Evolutionary conservation across 2,329 filamentous ascomycete species (phyloP), one percentile per base, ranked within the genome.

Genomic region (Stagonosporopsis chrysanthemi): DNA sequence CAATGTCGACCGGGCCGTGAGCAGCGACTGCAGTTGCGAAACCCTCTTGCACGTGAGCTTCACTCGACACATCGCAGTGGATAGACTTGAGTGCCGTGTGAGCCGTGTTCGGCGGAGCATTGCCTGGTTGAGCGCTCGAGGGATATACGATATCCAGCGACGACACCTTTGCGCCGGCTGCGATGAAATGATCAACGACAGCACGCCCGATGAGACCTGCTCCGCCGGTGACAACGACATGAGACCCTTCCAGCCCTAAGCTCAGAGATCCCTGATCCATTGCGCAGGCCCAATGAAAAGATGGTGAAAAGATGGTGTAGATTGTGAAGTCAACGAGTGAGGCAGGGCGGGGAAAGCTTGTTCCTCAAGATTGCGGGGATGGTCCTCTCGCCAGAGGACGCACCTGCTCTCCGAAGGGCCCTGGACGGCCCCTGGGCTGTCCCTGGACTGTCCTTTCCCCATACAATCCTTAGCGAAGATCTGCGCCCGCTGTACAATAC

Each of bases 141-240:
- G 63, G 47, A 45, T 64, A 55, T 33, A 49, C 56, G 40, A 77
- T 68, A 51, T 78, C 75, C 33, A 77, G 63, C 12, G 66, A 74
- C 5, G 77, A 78, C 22, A 82, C 80, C 29, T 71, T 69, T 24
- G 74, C 70, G n/a, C 78, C 78, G 6, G 79, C 78, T 19, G 77
- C 68, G 31, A 81, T 71, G 59, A 81, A 79, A 39, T 77, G 77
- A 48, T 71, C 63, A 26, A 78, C 73, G 1, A 78, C 71, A 14
- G 75, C 69, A 6, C 66, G 63, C 7, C 78, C 79, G 41, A 81
- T 80, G 2, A 76, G 67, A 29, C 78, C 78, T 35, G 69, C 73
- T 39, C 75, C 78, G 31, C 79, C 78, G 6, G 78, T 80, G 50
- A 80, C 62, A 24, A 80, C 64, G 33, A 80, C 76, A 56, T 78